These are phyloP conservation scores for Epicoccum sorghinum DNA, from an alignment of 2,329 filamentous ascomycete genomes.

Conservation along the genomic window DNA sequence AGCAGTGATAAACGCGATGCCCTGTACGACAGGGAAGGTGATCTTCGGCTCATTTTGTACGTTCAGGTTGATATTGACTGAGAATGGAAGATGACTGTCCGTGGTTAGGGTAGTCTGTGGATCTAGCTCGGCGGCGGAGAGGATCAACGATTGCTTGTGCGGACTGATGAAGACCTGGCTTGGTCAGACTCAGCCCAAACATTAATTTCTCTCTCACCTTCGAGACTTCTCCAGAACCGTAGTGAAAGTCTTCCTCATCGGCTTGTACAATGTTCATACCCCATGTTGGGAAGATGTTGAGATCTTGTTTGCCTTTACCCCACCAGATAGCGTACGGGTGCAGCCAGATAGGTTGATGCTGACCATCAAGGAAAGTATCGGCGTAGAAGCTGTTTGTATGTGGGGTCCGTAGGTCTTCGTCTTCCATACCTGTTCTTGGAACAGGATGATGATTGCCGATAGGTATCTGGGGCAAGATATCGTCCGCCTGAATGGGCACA, in stretches of 20 bases:
- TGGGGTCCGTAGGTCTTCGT: slow-evolving; percentile 54
- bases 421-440: slow-evolving; percentile 46
- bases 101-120: slow-evolving; percentile 62
- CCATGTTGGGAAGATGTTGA: slow-evolving; percentile 63
- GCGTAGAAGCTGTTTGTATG: slow-evolving; percentile 74
- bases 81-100: slow-evolving; percentile 61
- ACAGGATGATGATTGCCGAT: slow-evolving; percentile 51
- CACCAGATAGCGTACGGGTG: slow-evolving; percentile 63
- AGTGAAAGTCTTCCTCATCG: slow-evolving; percentile 70
- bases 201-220: slow-evolving; percentile 16
- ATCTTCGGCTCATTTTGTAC: slow-evolving; percentile 65
- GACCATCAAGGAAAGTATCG: slow-evolving; percentile 78
- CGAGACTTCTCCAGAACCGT: slow-evolving; percentile 57
- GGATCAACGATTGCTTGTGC: slow-evolving; percentile 77
- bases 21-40: slow-evolving; percentile 83
- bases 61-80: slow-evolving; percentile 70
- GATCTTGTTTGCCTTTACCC: slow-evolving; percentile 55
- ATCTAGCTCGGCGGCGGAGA: slow-evolving; percentile 79
- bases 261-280: slow-evolving; percentile 81
- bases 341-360: slow-evolving; percentile 72
- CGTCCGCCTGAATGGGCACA: slow-evolving; percentile 48
- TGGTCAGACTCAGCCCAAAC: background rate
- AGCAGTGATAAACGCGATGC: slow-evolving; percentile 85
- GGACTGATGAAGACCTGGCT: slow-evolving; percentile 75
- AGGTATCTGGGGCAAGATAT: slow-evolving; percentile 50